phyloP scores from a whole-genome alignment of 2,329 filamentous ascomycete genomes.

The Xylaria hypoxylon region DNA sequence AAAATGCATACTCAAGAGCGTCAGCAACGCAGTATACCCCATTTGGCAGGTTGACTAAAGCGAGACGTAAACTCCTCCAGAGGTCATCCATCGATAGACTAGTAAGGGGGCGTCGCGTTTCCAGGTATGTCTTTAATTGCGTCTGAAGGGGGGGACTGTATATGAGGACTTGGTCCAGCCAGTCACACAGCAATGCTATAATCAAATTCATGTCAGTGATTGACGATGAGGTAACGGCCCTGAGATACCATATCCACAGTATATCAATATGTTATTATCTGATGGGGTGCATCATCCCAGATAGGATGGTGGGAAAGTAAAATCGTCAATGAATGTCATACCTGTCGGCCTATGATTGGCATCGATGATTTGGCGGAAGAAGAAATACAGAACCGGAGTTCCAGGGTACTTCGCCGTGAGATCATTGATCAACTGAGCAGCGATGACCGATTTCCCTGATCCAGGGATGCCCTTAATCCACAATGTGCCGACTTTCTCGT shows the following conservation, averaged over 20 bases:
- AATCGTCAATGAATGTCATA: conserved; percentile 1
- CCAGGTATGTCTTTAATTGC: conserved; percentile 37
- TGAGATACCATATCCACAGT: too few relatives aligned
- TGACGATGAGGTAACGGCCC: too few relatives aligned
- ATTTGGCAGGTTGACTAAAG: conserved; percentile 40
- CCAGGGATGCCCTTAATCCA: conserved; percentile 31
- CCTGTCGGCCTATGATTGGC: conserved; percentile 50
- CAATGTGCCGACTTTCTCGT: conserved; percentile 6
- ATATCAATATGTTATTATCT: too few relatives aligned
- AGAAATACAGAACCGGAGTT: conserved; percentile 53
- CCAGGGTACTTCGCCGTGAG: conserved; percentile 36
- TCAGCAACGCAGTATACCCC: conserved; percentile 53
- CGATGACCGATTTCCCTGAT: conserved; percentile 54
- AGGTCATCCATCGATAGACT: conserved; percentile 45
- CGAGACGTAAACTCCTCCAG: conserved; percentile 49
- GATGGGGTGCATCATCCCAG: too few relatives aligned
- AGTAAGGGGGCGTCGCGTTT: conserved; percentile 23
- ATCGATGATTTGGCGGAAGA: conserved; percentile 55
- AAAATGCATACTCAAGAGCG: conserved; percentile 28
- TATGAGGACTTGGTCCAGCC: conserved; percentile 50
- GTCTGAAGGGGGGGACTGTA: conserved; percentile 50
- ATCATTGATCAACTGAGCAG: conserved; percentile 44
- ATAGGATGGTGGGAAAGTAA: too few relatives aligned
- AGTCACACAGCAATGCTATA: conserved; percentile 51
- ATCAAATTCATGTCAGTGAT: not conserved